Evolutionary conservation across 2,329 filamentous ascomycete species (phyloP).

Genomic region (Epichloe elymi): DNA sequence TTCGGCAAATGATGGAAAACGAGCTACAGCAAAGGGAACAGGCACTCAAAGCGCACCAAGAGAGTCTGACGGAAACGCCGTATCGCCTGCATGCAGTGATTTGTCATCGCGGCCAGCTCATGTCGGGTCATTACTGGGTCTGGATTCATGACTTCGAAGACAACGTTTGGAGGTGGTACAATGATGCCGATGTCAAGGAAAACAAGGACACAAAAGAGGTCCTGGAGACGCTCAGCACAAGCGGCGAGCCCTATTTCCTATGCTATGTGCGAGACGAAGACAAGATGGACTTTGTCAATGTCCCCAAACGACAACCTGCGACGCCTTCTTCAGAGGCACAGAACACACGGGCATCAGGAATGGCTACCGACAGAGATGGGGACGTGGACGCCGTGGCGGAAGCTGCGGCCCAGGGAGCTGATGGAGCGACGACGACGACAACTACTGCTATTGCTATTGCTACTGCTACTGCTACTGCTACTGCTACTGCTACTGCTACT

Average conservation of each 20-base stretch:
- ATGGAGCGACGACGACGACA: not conserved
- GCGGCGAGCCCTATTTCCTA: constrained; percentile 69
- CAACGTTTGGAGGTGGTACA: constrained; percentile 83
- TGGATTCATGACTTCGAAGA: constrained; percentile 85
- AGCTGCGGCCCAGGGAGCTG: not conserved
- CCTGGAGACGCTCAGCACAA: constrained; percentile 50
- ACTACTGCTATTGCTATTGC: not conserved
- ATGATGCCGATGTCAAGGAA: constrained; percentile 70
- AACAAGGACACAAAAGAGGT: constrained; percentile 53
- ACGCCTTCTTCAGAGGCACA: constrained; percentile 5
- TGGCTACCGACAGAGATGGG: constrained; percentile 12
- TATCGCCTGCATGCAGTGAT: constrained; percentile 89
- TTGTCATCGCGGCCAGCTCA: constrained; percentile 65
- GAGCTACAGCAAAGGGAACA: constrained; percentile 23
- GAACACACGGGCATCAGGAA: constrained; percentile 1
- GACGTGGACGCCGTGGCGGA: constrained; percentile 9
- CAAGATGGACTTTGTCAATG: constrained; percentile 39
- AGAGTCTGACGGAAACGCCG: constrained; percentile 47
- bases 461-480: no score
- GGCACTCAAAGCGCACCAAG: constrained; percentile 17
- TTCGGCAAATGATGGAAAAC: constrained; percentile 31
- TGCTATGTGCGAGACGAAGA: constrained; percentile 65
- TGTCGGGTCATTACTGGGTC: constrained; percentile 87
- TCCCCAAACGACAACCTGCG: constrained; percentile 26
- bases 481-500: not conserved